Base-by-base conservation (phyloP, 2,329 filamentous ascomycete species). In the Sporothrix globosa region DNA sequence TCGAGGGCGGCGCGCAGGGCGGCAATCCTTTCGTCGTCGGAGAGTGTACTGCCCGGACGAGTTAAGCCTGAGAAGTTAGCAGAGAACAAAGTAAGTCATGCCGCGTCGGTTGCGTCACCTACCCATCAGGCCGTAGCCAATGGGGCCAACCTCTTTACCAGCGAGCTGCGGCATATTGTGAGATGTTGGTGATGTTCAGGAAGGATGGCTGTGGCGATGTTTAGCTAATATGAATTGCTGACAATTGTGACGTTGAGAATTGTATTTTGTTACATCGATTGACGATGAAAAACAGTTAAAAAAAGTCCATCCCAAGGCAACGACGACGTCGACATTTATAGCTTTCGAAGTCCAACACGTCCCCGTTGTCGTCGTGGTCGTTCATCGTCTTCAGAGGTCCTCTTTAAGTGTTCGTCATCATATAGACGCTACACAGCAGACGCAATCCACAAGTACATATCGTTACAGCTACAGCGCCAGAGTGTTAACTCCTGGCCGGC, bases 1-100 rank as follows among this genome's bases (percentile, higher is more conserved):
- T 78, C 73, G 14, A 89, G 77, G 6, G 87, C 81, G 21, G 85
- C 82, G 74, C 85, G 84, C 78, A 91, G 82, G 13, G 86, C 84
- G 56, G 83, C 83, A 72, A 89, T 83, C 50, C 84, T 80, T 72
- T 85, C 79, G 46, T 86, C 83, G 17, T 84, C 76, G 2, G 84
- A 77, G 74, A 41, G 76, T 75, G 27, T 81, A n/a, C 21, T 58
- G 80, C 82, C 82, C 83, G 69, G 65, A 17, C 48, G 69, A 30
- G 82, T 83, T 52, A 85, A 76, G 74, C 82, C 82, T 83, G 61
- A 9, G 3, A 4, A 5, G 56, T 61, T 24, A 65, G 50, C 19
- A 13, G n/a, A 41, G 4, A 7, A 4, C 14, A 41, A 56, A 19
- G 3, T 24, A 34, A 27, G 34, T 9, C 4, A 34, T 34, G 34